A percentile compares a stretch with the other conserved stretches of the same genome.
Conservation (phyloP, 2,329 filamentous ascomycete genomes). For the Chaetothyriales sp. region DNA sequence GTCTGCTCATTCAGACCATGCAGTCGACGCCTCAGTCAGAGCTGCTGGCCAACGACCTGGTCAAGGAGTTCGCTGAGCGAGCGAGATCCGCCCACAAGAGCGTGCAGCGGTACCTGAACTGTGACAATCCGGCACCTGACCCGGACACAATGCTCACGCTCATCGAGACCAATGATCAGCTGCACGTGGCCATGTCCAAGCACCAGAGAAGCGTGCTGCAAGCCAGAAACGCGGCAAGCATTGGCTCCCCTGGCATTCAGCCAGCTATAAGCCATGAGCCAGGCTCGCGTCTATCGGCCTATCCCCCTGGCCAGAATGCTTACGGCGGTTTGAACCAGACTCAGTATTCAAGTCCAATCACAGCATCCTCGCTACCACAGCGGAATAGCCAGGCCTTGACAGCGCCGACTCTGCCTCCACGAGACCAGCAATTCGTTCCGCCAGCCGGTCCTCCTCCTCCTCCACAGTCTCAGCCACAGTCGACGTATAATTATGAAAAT, state of each 20-base stretch:
- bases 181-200: conserved; percentile 67
- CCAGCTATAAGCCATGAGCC: conserved; percentile 3
- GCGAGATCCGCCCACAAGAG: conserved; percentile 68
- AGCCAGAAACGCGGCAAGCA: conserved; percentile 33
- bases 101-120: conserved; percentile 74
- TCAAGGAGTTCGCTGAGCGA: conserved; percentile 80
- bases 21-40: conserved; percentile 69
- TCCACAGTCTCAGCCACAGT: not conserved
- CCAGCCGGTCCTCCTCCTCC: not conserved
- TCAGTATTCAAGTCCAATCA: not conserved
- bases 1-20: conserved; percentile 80
- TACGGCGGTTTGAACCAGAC: not conserved
- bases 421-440: not conserved
- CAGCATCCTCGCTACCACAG: not conserved
- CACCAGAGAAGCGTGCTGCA: conserved; percentile 66
- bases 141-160: conserved; percentile 87
- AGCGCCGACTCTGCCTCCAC: not conserved
- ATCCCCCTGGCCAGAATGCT: conserved; percentile 11
- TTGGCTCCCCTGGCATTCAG: conserved; percentile 9
- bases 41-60: conserved; percentile 68
- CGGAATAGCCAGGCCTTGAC: not conserved
- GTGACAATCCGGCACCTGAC: conserved; percentile 66
- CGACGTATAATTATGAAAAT: too few relatives aligned
- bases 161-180: conserved; percentile 87
- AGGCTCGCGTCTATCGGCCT: conserved; percentile 4